Evolutionary conservation across 495 filamentous ascomycete genomes (phyloP).

Genomic region (Echria macrotheca): DNA sequence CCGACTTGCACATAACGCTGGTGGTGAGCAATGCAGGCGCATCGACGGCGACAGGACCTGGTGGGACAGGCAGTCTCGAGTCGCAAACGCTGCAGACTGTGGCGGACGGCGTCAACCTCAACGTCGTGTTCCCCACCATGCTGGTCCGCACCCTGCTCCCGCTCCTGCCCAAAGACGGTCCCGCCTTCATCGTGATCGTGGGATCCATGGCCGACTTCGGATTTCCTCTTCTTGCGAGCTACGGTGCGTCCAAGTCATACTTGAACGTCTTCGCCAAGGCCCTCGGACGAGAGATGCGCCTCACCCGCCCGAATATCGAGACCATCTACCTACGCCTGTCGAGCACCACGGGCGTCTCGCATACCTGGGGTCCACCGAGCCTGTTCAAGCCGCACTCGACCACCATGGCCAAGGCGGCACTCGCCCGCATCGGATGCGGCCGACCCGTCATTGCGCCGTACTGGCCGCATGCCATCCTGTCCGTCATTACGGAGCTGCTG

Average conservation of each 20-base stretch:
- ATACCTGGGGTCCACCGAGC: conserved; percentile 6
- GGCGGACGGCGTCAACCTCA: conserved; percentile 10
- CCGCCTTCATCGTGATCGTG: conserved; percentile 20
- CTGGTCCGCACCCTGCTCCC: conserved; percentile 15
- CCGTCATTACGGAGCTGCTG: not conserved
- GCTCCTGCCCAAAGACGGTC: conserved; percentile 13
- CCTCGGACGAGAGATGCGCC: conserved; percentile 10
- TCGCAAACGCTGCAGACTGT: conserved; percentile 1
- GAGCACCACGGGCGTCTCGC: conserved; percentile 15
- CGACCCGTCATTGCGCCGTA: conserved; percentile 20
- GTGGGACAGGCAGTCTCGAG: not conserved
- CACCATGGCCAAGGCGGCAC: conserved; percentile 20
- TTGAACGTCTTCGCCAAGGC: conserved; percentile 12
- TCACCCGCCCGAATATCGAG: conserved; percentile 18
- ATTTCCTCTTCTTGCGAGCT: conserved; percentile 21
- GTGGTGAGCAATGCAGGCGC: conserved; percentile 27
- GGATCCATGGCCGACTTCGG: conserved; percentile 24
- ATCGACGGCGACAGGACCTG: too few species aligned
- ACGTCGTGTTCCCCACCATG: conserved; percentile 18
- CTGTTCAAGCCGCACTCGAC: conserved; percentile 19
- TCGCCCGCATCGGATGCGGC: conserved; percentile 27
- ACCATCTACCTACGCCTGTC: conserved; percentile 21
- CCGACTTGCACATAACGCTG: conserved; percentile 27
- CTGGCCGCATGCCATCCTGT: conserved; percentile 26
- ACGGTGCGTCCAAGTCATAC: conserved; percentile 20